These are phyloP conservation scores for Trametes sanguinea DNA, from an alignment of 768 basidiomycete species.

Conservation along the genomic window DNA sequence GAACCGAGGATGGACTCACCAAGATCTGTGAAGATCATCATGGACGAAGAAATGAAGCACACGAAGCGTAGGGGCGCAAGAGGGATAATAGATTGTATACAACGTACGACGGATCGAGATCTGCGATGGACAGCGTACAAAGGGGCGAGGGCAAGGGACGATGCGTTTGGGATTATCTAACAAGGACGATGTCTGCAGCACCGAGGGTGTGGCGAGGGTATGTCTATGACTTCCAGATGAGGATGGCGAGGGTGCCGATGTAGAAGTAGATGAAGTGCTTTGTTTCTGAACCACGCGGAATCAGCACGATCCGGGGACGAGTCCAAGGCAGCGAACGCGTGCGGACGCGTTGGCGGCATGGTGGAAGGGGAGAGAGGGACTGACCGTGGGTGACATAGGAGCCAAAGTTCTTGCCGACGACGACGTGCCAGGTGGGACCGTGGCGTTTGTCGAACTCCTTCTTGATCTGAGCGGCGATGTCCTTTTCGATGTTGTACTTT, in stretches of 20 bases:
- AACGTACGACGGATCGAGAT: neutral
- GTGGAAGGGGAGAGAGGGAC: slow-evolving; percentile 31
- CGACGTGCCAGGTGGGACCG: slow-evolving; percentile 97
- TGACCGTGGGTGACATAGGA: slow-evolving; percentile 96
- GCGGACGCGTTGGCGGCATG: slow-evolving; percentile 1
- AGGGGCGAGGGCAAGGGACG: neutral
- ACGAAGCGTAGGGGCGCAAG: too few relatives aligned
- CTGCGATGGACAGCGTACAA: neutral
- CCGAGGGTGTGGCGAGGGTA: neutral
- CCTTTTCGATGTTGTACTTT: slow-evolving; percentile 94
- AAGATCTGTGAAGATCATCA: too few relatives aligned
- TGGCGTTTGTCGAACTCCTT: slow-evolving; percentile 94
- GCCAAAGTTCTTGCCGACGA: slow-evolving; percentile 99
- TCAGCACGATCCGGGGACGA: neutral
- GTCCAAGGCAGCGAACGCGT: neutral
- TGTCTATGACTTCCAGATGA: slow-evolving; percentile 87
- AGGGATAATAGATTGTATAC: neutral
- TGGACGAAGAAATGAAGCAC: too few relatives aligned
- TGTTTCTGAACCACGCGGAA: slow-evolving; percentile 64
- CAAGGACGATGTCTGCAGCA: neutral
- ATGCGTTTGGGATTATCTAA: neutral
- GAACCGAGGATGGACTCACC: too few relatives aligned
- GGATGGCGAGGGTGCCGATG: slow-evolving; percentile 87
- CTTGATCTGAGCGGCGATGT: slow-evolving; percentile 97
- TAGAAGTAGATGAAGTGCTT: slow-evolving; percentile 99